These are phyloP conservation scores for Sporothrix mexicana DNA, from an alignment of 2,329 filamentous ascomycete species.

Conservation along the genomic window DNA sequence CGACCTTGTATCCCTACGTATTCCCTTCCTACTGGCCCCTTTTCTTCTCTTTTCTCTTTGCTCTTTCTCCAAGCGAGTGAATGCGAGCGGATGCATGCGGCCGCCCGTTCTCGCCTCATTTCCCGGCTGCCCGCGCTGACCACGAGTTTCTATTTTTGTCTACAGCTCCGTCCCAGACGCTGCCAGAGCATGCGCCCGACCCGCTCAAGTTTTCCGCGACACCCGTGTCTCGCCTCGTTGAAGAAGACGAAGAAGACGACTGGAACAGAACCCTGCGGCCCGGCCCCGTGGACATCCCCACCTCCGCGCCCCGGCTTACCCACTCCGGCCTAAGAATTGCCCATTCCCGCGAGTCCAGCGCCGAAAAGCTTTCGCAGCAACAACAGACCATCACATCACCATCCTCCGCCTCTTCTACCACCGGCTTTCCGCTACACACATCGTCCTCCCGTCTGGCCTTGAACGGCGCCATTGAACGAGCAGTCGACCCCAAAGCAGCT, in stretches of 20 bases:
- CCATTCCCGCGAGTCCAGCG: conserved; percentile 65
- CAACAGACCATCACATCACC: conserved; percentile 38
- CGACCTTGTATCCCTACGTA: neutral
- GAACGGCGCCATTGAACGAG: conserved; percentile 55
- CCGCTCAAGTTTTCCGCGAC: conserved; percentile 59
- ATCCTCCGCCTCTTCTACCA: conserved; percentile 39
- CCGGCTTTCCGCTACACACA: conserved; percentile 49
- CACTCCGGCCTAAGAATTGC: conserved; percentile 48
- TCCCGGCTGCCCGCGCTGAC: conserved; percentile 20
- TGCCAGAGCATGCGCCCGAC: conserved; percentile 61
- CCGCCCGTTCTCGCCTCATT: conserved; percentile 15
- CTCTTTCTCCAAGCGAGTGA: neutral
- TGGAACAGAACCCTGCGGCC: conserved; percentile 61
- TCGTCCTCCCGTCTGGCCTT: conserved; percentile 50
- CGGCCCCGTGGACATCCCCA: conserved; percentile 45
- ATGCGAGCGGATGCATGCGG: conserved; percentile 16
- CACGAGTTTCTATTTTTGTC: conserved; percentile 25
- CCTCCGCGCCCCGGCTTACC: conserved; percentile 34
- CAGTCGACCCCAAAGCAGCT: conserved; percentile 61
- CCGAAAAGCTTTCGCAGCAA: conserved; percentile 55
- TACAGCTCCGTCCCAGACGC: conserved; percentile 64
- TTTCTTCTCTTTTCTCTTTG: too few relatives aligned
- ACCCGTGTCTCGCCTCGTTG: conserved; percentile 57
- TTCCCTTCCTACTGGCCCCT: neutral
- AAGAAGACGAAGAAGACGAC: conserved; percentile 60